phyloP scores from a whole-genome alignment of 257 asterid genomes.

The Solanum paucissectum region DNA sequence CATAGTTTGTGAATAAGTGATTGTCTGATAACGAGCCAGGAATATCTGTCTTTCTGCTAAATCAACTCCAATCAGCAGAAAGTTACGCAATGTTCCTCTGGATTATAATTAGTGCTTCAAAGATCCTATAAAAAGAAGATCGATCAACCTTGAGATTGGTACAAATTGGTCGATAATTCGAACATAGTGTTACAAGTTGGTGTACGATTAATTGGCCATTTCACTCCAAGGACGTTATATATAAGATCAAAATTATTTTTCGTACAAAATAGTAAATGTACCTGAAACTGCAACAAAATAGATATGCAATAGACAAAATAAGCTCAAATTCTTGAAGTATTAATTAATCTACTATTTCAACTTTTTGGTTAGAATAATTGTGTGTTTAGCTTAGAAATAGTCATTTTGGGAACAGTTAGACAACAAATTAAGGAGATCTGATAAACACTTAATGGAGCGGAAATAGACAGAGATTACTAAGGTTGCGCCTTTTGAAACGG shows the following conservation, averaged over 20 bases:
- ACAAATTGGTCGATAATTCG: background rate
- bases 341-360: background rate
- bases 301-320: background rate
- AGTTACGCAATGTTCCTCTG: background rate
- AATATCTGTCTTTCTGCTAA: background rate
- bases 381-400: conserved; percentile 5
- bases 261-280: background rate
- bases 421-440: conserved; percentile 5
- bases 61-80: background rate
- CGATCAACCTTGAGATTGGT: background rate
- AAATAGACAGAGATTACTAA: conserved; percentile 5
- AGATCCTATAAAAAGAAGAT: background rate
- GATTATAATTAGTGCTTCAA: background rate
- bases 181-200: background rate
- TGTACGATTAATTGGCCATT: background rate
- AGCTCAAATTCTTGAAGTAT: background rate
- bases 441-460: background rate
- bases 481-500: conserved; percentile 10
- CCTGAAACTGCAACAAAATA: background rate
- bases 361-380: background rate
- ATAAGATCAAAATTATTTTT: background rate
- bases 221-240: background rate
- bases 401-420: conserved; percentile 7
- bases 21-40: background rate
- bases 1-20: background rate